phyloP scores from a whole-genome alignment of 2,329 filamentous ascomycete genomes.

The Amesomyces nigricolor region DNA sequence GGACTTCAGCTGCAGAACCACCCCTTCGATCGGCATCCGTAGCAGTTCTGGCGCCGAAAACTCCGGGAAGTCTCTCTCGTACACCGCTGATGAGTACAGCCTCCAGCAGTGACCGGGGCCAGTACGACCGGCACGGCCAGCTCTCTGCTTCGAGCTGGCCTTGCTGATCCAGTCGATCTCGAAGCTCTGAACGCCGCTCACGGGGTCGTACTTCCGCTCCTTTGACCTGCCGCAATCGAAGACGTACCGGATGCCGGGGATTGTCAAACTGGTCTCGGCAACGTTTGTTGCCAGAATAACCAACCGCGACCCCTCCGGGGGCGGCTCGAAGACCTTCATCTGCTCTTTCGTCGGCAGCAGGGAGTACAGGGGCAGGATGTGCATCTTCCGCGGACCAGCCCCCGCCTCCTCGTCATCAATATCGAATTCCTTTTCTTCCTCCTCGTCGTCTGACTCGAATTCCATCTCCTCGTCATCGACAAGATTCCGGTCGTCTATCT shows the following conservation, averaged over 20 bases:
- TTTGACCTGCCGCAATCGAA: conserved; percentile 93
- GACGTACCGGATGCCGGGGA: conserved; percentile 90
- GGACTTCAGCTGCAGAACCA: conserved; percentile 88
- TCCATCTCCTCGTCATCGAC: conserved; percentile 50
- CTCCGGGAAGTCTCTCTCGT: conserved; percentile 79
- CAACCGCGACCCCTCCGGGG: conserved; percentile 74
- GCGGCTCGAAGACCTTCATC: conserved; percentile 78
- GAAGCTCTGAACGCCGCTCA: conserved; percentile 90
- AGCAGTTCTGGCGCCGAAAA: conserved; percentile 86
- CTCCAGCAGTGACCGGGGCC: conserved; percentile 94
- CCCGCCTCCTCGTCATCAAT: conserved; percentile 56
- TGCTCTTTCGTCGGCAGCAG: conserved; percentile 87
- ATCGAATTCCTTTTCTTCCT: conserved; percentile 59
- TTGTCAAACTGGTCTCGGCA: conserved; percentile 93
- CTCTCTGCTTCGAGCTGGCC: conserved; percentile 84
- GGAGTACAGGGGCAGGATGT: conserved; percentile 91
- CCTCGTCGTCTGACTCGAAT: conserved; percentile 56
- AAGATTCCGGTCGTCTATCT: conserved; percentile 58
- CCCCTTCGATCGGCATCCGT: conserved; percentile 84
- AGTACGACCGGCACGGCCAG: conserved; percentile 90
- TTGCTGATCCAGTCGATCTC: conserved; percentile 97
- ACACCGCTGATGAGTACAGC: conserved; percentile 90
- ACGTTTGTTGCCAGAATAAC: conserved; percentile 95
- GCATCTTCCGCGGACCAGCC: conserved; percentile 65
- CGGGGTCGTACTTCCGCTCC: conserved; percentile 81